Base-by-base conservation (phyloP, 2,329 filamentous ascomycete genomes). In the Clonostachys rosea region DNA sequence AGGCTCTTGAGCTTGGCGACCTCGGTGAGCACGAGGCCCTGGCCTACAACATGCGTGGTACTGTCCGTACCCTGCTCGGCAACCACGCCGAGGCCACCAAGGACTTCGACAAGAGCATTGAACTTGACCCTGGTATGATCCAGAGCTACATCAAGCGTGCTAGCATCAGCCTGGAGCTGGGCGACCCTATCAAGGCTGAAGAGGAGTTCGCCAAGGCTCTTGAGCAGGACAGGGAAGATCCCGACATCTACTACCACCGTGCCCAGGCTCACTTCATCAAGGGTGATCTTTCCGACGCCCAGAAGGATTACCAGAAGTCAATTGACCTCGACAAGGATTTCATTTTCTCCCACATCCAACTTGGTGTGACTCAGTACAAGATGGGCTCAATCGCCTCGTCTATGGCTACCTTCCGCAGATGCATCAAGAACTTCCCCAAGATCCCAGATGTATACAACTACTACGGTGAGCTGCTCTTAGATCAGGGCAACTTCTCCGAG, bases 381-480 rank as follows among this genome's bases (percentile, higher is more conserved):
- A 95, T 97, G 87, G 94, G 94, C 56, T 96, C 90, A 33, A 88
- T 99, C 49, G 94, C 94, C 8, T 96, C 91, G 9, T 96, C 91
- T 42, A 97, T 97, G 91, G 92, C 94, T 35, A 99, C 94, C 6
- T 97, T 99, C 84, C 84, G 92, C 58, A 82, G 91, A 53, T 96
- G 91, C 69, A 91, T 96, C 68, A 99, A 97, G 85, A 96, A 96
- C 73, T 99, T 99, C 64, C 88, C 91, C 62, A 89, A 92, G 64
- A 89, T 95, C 11, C 91, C 92, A 6, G 94, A 99, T 63, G 94
- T 97, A 39, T 99, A 97, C 79, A 99, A 99, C 79, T 99, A 99
- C 81, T 97, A 96, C 62, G 94, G 94, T 60, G 94, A 99, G 74
- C 80, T 99, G 48, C 79, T 99, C 49, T 84, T 99, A 46, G 94